Percentiles rank a stretch among this genome's conserved stretches.
These are phyloP conservation scores for Chloranthus sessilifolius DNA, from an alignment of 164 flowering plant genomes.

Conservation along the genomic window DNA sequence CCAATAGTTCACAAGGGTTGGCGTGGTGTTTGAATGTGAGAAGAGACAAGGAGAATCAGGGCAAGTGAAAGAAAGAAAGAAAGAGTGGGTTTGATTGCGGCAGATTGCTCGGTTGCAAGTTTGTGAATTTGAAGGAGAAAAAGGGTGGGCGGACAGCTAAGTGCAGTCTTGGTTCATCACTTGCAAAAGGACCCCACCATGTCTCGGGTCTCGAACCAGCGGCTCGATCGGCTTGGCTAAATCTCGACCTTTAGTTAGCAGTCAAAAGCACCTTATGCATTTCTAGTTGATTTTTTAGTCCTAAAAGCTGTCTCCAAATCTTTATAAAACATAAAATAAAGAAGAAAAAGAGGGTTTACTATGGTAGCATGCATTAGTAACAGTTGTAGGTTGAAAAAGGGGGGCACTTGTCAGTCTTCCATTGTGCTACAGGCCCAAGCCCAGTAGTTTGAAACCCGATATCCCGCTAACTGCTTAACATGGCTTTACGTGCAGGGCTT, in stretches of 20 bases:
- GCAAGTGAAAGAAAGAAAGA: background rate
- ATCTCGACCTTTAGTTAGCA: too few species aligned
- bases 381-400: too few species aligned
- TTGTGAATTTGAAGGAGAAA: constrained; percentile 12
- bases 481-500: too few species aligned
- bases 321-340: background rate
- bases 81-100: background rate
- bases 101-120: constrained; percentile 2
- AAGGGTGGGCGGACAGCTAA: background rate
- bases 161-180: constrained; percentile 19
- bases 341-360: background rate
- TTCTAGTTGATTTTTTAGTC: background rate
- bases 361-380: too few species aligned
- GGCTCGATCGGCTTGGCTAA: constrained; percentile 13
- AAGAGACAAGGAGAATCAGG: background rate
- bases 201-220: background rate
- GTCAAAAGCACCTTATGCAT: background rate
- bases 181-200: constrained; percentile 7
- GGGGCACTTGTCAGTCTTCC: too few species aligned
- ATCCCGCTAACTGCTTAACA: too few species aligned
- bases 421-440: too few species aligned
- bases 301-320: background rate
- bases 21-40: background rate
- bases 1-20: background rate
- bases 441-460: too few species aligned